phyloP scores from a whole-genome alignment of 768 basidiomycete genomes.

The Leccinum subgranulosum region DNA sequence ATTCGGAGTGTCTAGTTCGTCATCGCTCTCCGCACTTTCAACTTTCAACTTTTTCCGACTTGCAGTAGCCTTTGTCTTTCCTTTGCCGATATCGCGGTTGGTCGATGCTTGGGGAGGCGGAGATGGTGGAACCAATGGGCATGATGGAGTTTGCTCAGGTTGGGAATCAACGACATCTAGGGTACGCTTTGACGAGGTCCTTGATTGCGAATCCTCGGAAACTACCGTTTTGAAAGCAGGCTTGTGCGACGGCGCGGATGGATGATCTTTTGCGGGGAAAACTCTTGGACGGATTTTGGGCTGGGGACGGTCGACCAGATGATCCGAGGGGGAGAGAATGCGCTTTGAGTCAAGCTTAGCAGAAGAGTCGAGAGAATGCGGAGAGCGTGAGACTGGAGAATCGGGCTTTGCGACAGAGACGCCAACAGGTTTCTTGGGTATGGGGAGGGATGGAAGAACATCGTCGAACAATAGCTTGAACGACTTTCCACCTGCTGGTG shows the following conservation, averaged over 20 bases:
- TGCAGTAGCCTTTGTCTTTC: slow-evolving; percentile 34
- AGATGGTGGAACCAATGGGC: slow-evolving; percentile 59
- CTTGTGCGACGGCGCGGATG: not conserved
- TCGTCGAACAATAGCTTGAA: slow-evolving; percentile 71
- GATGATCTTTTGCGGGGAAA: slow-evolving; percentile 12
- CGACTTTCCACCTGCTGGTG: slow-evolving; percentile 49
- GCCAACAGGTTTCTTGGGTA: slow-evolving; percentile 15
- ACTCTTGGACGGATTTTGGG: slow-evolving; percentile 4
- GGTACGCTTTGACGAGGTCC: slow-evolving; percentile 43
- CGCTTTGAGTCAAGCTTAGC: slow-evolving; percentile 4
- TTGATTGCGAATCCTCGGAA: slow-evolving; percentile 14
- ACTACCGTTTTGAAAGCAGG: not conserved
- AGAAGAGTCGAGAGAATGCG: not conserved
- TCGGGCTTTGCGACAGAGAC: slow-evolving; percentile 24
- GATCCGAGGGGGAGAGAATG: not conserved
- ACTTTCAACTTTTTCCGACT: slow-evolving; percentile 51
- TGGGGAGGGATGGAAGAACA: slow-evolving; percentile 28
- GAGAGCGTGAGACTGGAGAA: not conserved
- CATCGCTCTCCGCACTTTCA: slow-evolving; percentile 29
- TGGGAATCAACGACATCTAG: slow-evolving; percentile 32
- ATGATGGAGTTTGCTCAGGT: slow-evolving; percentile 7
- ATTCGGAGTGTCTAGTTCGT: slow-evolving; percentile 19
- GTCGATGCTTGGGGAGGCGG: slow-evolving; percentile 48
- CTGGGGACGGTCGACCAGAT: slow-evolving; percentile 1
- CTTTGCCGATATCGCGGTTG: slow-evolving; percentile 36